These are phyloP conservation scores for Acaromyces ingoldii DNA, from an alignment of 1,284 basidiomycete genomes.

Conservation along the genomic window DNA sequence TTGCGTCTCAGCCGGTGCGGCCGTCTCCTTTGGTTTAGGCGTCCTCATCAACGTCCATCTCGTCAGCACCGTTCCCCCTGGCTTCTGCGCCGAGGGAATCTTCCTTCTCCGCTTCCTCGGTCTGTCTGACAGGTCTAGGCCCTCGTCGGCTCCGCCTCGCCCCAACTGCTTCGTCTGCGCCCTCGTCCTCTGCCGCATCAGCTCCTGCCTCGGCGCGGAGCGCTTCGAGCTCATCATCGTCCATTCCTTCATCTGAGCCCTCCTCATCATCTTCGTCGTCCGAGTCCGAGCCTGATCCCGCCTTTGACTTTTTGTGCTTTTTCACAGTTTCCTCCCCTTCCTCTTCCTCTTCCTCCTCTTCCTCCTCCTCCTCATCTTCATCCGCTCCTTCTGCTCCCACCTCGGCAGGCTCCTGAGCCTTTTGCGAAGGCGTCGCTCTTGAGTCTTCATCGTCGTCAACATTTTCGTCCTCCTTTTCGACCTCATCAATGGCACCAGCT, in stretches of 20 bases:
- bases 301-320: background rate
- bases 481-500: background rate
- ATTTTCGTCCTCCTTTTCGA: background rate
- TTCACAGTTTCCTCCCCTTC: background rate
- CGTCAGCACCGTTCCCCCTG: background rate
- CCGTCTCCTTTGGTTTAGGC: too few species aligned
- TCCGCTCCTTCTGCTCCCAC: background rate
- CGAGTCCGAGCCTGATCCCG: background rate
- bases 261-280: background rate
- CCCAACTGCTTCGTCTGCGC: background rate
- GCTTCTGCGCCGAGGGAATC: background rate
- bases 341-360: background rate
- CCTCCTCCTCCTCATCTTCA: background rate
- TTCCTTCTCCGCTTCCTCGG: background rate
- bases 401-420: background rate
- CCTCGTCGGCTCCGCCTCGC: background rate
- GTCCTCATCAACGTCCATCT: slow-evolving; percentile 1
- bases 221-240: slow-evolving; percentile 2
- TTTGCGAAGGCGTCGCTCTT: background rate
- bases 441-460: background rate
- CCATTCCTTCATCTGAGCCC: slow-evolving; percentile 4
- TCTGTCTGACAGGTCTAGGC: too few species aligned
- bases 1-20: too few species aligned
- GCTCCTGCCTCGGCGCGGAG: slow-evolving; percentile 2
- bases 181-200: background rate